Conservation (phyloP, 2,329 filamentous ascomycete species). For the Clarireedia homoeocarpa region DNA sequence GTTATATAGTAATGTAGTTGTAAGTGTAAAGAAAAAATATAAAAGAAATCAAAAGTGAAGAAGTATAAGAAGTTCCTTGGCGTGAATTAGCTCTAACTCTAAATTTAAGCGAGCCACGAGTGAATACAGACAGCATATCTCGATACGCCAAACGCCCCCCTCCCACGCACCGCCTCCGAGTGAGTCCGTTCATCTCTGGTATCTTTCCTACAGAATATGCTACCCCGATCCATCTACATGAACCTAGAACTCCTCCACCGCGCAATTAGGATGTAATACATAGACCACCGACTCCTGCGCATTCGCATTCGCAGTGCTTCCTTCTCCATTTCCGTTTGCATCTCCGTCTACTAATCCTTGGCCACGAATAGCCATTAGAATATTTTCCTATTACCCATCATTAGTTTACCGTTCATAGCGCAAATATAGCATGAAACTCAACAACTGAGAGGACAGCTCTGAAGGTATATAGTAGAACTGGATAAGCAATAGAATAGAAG, state of each 20-base stretch:
- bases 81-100: too few species aligned
- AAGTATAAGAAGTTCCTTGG: too few species aligned
- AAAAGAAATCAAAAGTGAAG: too few species aligned
- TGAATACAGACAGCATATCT: too few species aligned
- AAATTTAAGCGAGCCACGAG: too few species aligned
- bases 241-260: constrained; percentile 49
- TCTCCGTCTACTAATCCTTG: constrained; percentile 45
- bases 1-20: too few species aligned
- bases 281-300: constrained; percentile 56
- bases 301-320: constrained; percentile 30
- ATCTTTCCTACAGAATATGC: not conserved
- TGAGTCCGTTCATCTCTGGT: not conserved
- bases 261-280: constrained; percentile 90
- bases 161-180: too few species aligned
- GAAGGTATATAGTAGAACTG: constrained; percentile 31
- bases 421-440: too few species aligned
- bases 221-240: not conserved
- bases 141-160: too few species aligned
- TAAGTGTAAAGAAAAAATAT: too few species aligned
- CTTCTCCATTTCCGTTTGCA: constrained; percentile 31
- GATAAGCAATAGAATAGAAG: constrained; percentile 14
- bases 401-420: not conserved
- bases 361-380: constrained; percentile 71
- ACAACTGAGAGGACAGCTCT: too few species aligned
- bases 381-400: constrained; percentile 66